Evolutionary conservation across 805 yeast genomes (phyloP).

Genomic region (Myxozyma neglecta): DNA sequence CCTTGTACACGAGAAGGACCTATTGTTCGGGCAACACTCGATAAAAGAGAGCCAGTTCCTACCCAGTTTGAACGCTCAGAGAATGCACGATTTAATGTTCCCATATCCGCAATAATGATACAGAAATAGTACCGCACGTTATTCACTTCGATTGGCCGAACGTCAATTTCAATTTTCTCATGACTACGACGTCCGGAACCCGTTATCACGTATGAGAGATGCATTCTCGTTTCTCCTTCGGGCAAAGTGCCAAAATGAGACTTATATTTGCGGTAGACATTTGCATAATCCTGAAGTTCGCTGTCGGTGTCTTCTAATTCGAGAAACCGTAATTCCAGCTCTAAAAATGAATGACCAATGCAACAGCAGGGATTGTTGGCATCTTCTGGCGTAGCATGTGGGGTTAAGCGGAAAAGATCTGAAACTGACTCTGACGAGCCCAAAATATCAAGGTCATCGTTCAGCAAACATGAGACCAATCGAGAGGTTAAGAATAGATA

Average conservation of each 20-base stretch:
- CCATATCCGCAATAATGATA: not conserved
- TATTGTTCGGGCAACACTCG: not conserved
- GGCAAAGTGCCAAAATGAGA: not conserved
- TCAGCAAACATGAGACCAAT: not conserved
- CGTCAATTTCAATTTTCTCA: not conserved
- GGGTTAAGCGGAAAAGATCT: conserved; percentile 3
- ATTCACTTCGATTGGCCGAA: not conserved
- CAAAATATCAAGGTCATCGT: not conserved
- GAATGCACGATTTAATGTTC: not conserved
- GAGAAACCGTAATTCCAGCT: not conserved
- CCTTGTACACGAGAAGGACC: not conserved
- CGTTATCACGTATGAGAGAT: not conserved
- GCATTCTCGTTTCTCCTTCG: not conserved
- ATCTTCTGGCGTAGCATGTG: not conserved
- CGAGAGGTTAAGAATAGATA: conserved; percentile 5
- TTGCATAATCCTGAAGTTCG: not conserved
- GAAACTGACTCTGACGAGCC: conserved; percentile 2
- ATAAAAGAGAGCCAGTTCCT: not conserved
- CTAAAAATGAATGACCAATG: conserved; percentile 3
- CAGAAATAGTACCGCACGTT: not conserved
- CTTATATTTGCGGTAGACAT: not conserved
- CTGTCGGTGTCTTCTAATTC: not conserved
- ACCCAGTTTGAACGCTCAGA: not conserved
- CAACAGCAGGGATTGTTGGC: not conserved
- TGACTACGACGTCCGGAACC: not conserved